Conservation (phyloP, 495 filamentous ascomycete genomes). For the Lepidopterella palustris region DNA sequence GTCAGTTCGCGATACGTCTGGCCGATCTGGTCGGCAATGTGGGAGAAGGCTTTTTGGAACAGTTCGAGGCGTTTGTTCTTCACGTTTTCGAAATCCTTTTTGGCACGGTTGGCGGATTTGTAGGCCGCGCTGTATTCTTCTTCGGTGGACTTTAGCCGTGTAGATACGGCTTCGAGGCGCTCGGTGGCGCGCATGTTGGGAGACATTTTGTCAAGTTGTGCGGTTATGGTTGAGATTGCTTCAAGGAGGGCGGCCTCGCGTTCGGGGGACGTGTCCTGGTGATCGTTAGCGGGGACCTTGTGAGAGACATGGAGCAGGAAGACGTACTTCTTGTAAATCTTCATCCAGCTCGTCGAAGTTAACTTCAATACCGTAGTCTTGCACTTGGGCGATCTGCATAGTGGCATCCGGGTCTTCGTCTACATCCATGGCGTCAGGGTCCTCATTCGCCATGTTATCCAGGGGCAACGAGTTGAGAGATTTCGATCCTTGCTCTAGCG, state of each 20-base stretch:
- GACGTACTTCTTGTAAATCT: conserved; percentile 67
- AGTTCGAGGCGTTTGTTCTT: conserved; percentile 79
- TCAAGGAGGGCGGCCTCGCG: conserved; percentile 71
- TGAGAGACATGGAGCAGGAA: background rate
- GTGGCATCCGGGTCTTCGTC: conserved; percentile 37
- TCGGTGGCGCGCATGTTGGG: conserved; percentile 95
- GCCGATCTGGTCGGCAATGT: conserved; percentile 91
- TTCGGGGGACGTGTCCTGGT: conserved; percentile 25
- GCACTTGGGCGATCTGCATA: conserved; percentile 46
- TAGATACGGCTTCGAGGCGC: conserved; percentile 78
- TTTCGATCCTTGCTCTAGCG: conserved; percentile 65
- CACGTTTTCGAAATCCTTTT: conserved; percentile 72
- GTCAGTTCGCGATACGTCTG: conserved; percentile 94
- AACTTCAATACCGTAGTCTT: conserved; percentile 89
- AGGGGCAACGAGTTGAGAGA: conserved; percentile 77
- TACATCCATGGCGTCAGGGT: conserved; percentile 80
- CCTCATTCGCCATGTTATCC: conserved; percentile 65
- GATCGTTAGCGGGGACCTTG: background rate
- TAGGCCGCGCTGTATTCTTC: conserved; percentile 83
- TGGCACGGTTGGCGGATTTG: conserved; percentile 61
- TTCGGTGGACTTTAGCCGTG: conserved; percentile 76
- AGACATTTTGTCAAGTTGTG: conserved; percentile 83
- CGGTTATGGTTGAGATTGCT: conserved; percentile 62
- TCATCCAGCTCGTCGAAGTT: conserved; percentile 84
- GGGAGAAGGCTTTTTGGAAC: conserved; percentile 89